phyloP scores from a whole-genome alignment of 2,329 filamentous ascomycete genomes.

The Diaporthe amygdali region DNA sequence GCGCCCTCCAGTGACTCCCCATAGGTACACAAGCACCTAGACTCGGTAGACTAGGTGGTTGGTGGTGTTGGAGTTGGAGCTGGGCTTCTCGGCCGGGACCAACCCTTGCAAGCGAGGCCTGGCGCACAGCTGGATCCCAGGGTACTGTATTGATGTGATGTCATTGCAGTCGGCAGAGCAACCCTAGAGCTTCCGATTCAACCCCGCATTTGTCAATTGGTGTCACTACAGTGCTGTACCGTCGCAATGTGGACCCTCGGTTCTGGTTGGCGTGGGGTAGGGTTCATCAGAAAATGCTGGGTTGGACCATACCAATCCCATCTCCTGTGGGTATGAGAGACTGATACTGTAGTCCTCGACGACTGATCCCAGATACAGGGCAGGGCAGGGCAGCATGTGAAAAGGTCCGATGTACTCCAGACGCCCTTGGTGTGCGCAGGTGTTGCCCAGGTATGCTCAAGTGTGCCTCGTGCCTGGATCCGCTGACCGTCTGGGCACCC shows the following conservation, averaged over 20 bases:
- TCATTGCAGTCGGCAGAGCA: slow-evolving; percentile 28
- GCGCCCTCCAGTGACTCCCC: neutral
- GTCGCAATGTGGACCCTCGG: neutral
- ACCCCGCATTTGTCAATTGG: slow-evolving; percentile 15
- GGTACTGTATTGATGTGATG: slow-evolving; percentile 22
- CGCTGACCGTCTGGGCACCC: neutral
- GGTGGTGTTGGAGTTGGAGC: neutral
- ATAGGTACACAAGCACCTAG: neutral
- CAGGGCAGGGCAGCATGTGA: neutral
- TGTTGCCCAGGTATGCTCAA: neutral
- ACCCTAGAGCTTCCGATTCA: slow-evolving; percentile 12
- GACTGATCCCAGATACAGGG: neutral
- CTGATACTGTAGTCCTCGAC: neutral
- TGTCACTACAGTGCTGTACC: neutral
- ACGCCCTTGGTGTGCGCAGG: neutral
- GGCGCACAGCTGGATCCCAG: neutral
- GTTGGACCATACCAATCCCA: too few relatives aligned
- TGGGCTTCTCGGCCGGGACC: slow-evolving; percentile 9
- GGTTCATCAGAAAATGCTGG: neutral
- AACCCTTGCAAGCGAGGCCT: slow-evolving; percentile 6
- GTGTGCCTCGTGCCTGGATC: slow-evolving; percentile 6
- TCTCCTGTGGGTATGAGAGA: too few relatives aligned
- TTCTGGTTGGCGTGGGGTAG: slow-evolving; percentile 2
- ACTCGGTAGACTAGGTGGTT: too few relatives aligned
- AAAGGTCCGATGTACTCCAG: neutral